Conservation (phyloP, 495 filamentous ascomycete species). For the Peziza echinospora region DNA sequence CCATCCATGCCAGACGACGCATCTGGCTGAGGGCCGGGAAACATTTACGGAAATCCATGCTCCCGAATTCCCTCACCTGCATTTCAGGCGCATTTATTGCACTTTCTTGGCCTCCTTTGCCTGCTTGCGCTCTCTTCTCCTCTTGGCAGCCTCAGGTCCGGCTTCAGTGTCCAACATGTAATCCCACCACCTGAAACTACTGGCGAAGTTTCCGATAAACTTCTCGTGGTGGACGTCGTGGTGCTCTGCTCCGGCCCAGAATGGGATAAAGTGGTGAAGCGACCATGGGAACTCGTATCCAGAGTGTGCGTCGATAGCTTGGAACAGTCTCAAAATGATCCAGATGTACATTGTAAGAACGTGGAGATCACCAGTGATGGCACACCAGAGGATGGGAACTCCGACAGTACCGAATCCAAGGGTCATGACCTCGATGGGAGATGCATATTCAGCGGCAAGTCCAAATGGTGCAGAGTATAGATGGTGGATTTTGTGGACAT, state of each 20-base stretch:
- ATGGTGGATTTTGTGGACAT: slow-evolving; percentile 96
- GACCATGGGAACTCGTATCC: slow-evolving; percentile 98
- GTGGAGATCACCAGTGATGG: slow-evolving; percentile 65
- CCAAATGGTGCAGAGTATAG: slow-evolving; percentile 95
- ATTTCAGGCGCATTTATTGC: slow-evolving; percentile 8
- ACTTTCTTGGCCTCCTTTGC: slow-evolving; percentile 8
- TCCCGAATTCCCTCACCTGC: no score
- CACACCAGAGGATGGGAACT: slow-evolving; percentile 65
- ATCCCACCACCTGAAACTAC: slow-evolving; percentile 99
- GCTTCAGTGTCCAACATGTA: slow-evolving; percentile 83
- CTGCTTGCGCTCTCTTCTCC: neutral
- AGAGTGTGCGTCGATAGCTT: slow-evolving; percentile 92
- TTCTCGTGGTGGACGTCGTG: slow-evolving; percentile 93
- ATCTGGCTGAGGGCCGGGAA: no score
- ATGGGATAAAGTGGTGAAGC: slow-evolving; percentile 81
- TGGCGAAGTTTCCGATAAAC: slow-evolving; percentile 94
- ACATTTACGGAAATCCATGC: no score
- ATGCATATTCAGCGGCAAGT: slow-evolving; percentile 90
- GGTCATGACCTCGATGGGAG: slow-evolving; percentile 90
- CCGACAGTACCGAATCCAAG: slow-evolving; percentile 84
- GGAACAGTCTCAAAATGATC: slow-evolving; percentile 83
- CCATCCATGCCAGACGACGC: no score
- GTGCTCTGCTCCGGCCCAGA: slow-evolving; percentile 95
- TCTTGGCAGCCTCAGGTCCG: slow-evolving; percentile 65
- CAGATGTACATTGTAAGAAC: slow-evolving; percentile 95